Evolutionary conservation across 164 flowering plant species (phyloP).

Genomic region (Tetracentron sinense): DNA sequence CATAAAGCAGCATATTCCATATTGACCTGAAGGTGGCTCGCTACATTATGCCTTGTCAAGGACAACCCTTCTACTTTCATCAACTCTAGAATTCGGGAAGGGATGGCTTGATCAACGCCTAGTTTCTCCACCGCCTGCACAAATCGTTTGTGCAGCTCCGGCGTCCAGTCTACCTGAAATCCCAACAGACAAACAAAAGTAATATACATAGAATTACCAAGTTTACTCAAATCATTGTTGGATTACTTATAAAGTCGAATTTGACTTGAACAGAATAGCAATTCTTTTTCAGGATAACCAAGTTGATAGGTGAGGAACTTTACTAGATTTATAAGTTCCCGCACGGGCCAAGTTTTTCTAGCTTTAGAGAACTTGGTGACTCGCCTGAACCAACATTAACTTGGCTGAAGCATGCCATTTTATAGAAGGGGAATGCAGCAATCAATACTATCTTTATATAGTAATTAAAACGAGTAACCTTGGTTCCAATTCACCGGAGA

Average conservation of each 20-base stretch:
- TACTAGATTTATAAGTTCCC: not conserved
- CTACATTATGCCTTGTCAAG: slow-evolving; percentile 83
- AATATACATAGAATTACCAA: not conserved
- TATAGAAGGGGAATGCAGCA: not conserved
- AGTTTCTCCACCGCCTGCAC: slow-evolving; percentile 78
- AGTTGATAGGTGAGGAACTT: not conserved
- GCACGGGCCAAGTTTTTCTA: not conserved
- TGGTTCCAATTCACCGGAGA: no score
- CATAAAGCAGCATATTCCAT: not conserved
- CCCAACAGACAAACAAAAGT: slow-evolving; percentile 1
- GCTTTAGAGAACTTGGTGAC: not conserved
- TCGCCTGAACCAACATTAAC: not conserved
- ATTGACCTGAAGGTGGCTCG: slow-evolving; percentile 86
- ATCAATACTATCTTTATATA: not conserved
- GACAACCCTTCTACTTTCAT: slow-evolving; percentile 86
- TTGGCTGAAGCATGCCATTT: not conserved
- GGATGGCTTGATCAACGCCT: slow-evolving; percentile 81
- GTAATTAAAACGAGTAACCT: not conserved
- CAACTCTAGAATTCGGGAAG: slow-evolving; percentile 72
- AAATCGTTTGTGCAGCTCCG: slow-evolving; percentile 77
- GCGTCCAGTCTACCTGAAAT: slow-evolving; percentile 80
- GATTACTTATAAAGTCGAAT: not conserved
- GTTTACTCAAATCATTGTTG: not conserved
- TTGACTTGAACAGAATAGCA: no score
- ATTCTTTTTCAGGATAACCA: not conserved